These are phyloP conservation scores for Coniochaeta pulveracea DNA, from an alignment of 2,329 filamentous ascomycete species.

Conservation along the genomic window DNA sequence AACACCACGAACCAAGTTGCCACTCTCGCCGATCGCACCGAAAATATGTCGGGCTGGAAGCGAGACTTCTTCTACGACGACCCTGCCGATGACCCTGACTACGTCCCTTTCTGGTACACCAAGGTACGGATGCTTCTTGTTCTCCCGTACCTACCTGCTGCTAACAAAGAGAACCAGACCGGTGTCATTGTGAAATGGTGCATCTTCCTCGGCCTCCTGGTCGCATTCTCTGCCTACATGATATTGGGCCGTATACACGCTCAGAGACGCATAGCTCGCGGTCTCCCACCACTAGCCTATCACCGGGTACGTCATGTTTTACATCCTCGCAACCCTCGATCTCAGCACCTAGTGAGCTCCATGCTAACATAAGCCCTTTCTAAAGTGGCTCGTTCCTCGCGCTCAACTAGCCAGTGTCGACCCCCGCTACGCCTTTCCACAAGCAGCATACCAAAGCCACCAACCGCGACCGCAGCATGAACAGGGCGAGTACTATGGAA, in stretches of 20 bases:
- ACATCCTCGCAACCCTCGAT: neutral
- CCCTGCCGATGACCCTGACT: constrained; percentile 15
- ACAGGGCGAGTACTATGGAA: constrained; percentile 27
- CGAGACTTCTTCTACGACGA: neutral
- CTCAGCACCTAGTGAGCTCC: neutral
- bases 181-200: constrained; percentile 61
- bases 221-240: constrained; percentile 49
- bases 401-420: constrained; percentile 33
- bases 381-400: constrained; percentile 40
- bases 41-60: neutral
- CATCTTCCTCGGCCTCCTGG: constrained; percentile 51
- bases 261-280: constrained; percentile 51
- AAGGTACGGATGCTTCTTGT: constrained; percentile 17
- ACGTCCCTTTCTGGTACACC: constrained; percentile 26
- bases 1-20: neutral
- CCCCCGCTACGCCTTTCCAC: constrained; percentile 34
- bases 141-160: neutral
- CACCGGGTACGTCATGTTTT: constrained; percentile 44
- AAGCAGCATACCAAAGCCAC: constrained; percentile 24
- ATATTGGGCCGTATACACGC: constrained; percentile 62
- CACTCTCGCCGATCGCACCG: neutral
- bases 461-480: constrained; percentile 23
- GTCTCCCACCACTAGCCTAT: constrained; percentile 54
- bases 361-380: constrained; percentile 1
- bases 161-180: constrained; percentile 26